Base-by-base conservation (phyloP, 208 protist species). In the Eutreptiella sp. region DNA sequence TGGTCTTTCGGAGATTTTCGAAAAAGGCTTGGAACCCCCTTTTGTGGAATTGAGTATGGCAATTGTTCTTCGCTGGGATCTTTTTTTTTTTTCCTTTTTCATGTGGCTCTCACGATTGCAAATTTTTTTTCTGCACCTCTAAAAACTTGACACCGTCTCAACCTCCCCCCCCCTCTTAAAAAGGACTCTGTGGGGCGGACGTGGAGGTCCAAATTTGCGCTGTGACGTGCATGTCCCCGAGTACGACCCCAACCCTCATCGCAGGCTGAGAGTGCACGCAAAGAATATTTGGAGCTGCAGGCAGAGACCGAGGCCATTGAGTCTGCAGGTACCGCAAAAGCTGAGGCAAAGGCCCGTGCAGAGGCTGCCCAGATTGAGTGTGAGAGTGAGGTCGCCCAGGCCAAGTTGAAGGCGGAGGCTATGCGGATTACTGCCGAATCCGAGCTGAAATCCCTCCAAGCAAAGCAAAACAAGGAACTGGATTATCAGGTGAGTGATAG, bases 221-320 rank as follows among this genome's bases (percentile, higher is more conserved):
- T 16, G 36, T 41, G 36, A n/a, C 46, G 38, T 23, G 29, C 19
- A n/a, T n/a, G n/a, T n/a, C n/a, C n/a, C n/a, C n/a, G n/a, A n/a
- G n/a, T n/a, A n/a, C n/a, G 9, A 57, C 14, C 11, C 32, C 19
- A 76, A 4, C 87, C 92, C 69, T 81, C 86, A 68, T 83, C 84
- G 26, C 78, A 81, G 33, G 85, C 87, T 7, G 87, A 95, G 68
- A 73, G 75, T 21, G 76, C 80, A 14, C 68, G 80, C 53, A 89
- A 73, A 28, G 59, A 73, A 59, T 87, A 84, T 69, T 66, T 93
- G 39, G 70, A 90, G 72, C 77, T 94, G 33, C 87, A 94, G 73
- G 87, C 87, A n/a, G 63, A 94, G 72, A 92, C 79, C 47, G 85
- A 85, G 43, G 84, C 84, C 4, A 76, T 95, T 5, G 80, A 93